Base-by-base conservation (phyloP, 352 stramenopile genomes). In the Phytopythium montanum region DNA sequence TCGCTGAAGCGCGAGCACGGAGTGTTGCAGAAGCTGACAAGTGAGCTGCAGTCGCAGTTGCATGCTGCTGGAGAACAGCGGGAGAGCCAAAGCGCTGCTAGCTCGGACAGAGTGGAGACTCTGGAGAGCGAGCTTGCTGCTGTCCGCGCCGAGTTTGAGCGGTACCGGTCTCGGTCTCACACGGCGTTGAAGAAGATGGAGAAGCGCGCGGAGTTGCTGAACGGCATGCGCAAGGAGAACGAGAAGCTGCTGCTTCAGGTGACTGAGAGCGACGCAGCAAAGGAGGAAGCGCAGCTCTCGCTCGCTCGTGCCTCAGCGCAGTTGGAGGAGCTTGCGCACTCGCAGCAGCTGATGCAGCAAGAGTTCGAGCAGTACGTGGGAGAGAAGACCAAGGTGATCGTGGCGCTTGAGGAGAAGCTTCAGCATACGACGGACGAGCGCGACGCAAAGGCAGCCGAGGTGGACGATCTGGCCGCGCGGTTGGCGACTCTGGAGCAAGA, bases 141-240 rank as follows among this genome's bases (percentile, higher is more conserved):
- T 9, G 42, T 85, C 0, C 72, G 72, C 51, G 60, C 29, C 14
- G 79, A 90, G 25, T 94, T 89, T 54, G 81, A 90, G 55, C 64
- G 71, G 45, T 94, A 94, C 41, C 79, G 83, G 46, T 64, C 70
- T 36, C 69, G 78, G 16, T 90, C 81, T 10, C 82, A 88, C 48
- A 73, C 85, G 2, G 85, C 85, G 2, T 55, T 94, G 4, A 92
- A 92, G 63, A 92, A 92, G 59, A 73, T 92, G 38, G 85, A 94
- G 61, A 92, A 88, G 56, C 76, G 85, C 28, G 76, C 82, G 12
- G 81, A 92, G 56, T 56, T 94, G 19, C 68, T 94, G 29, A 94
- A 94, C 49, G 72, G 73, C 14, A 94, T 92, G 84, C 76, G 74
- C 18, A 89, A 85, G 34, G 84, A 90, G 54, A 92, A 90, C 23